A percentile compares a stretch with the other conserved stretches of the same genome.
These are phyloP conservation scores for Elongisporangium undulatum DNA, from an alignment of 352 stramenopile species.

Conservation along the genomic window DNA sequence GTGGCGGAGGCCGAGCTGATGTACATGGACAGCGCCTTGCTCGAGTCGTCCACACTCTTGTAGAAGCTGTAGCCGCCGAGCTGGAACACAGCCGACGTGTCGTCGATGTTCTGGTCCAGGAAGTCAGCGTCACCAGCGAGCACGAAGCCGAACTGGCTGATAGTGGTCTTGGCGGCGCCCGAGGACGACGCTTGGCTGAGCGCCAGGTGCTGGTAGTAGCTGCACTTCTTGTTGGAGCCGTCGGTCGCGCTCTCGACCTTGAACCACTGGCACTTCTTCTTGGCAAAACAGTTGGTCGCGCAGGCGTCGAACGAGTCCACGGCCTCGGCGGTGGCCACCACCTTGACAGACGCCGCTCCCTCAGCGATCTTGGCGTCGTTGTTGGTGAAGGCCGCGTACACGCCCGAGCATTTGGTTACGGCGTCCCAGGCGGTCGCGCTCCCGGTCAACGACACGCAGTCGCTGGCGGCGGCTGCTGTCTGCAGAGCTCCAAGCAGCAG, in stretches of 20 bases:
- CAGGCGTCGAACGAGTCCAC: constrained; percentile 18
- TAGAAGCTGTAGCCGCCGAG: constrained; percentile 23
- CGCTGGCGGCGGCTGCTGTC: background rate
- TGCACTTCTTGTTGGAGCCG: constrained; percentile 17
- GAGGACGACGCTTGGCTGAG: constrained; percentile 6
- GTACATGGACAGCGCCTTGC: constrained; percentile 25
- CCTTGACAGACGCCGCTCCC: constrained; percentile 15
- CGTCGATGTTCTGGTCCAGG: constrained; percentile 23
- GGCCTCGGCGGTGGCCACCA: constrained; percentile 3
- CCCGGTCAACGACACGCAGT: constrained; percentile 7
- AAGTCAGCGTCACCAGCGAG: constrained; percentile 19
- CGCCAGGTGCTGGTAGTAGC: constrained; percentile 23
- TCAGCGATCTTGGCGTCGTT: constrained; percentile 15
- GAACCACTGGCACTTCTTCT: constrained; percentile 30
- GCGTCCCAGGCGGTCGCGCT: constrained; percentile 19
- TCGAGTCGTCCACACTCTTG: constrained; percentile 16
- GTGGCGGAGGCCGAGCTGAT: constrained; percentile 9
- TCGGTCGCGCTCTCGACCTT: constrained; percentile 13
- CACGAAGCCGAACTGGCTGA: constrained; percentile 22
- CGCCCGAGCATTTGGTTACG: constrained; percentile 19
- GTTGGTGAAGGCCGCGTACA: constrained; percentile 24
- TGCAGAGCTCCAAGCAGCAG: background rate
- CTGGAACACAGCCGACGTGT: constrained; percentile 8
- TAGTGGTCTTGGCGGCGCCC: constrained; percentile 6
- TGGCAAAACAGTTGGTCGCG: constrained; percentile 20